These are phyloP conservation scores for Phylloporus scabripes DNA, from an alignment of 768 basidiomycete genomes.

Conservation along the genomic window DNA sequence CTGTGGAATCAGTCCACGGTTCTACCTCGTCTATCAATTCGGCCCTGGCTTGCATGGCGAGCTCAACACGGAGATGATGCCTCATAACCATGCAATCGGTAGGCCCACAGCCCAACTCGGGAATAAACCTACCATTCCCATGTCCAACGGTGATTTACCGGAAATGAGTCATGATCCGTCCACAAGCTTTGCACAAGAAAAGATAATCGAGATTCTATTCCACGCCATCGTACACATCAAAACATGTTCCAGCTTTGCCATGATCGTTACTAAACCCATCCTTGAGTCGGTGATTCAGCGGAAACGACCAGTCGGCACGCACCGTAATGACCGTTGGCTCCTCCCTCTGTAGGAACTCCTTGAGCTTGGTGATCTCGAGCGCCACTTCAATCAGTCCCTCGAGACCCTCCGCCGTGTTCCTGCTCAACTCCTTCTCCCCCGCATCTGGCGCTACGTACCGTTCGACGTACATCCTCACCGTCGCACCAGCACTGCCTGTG, in stretches of 20 bases:
- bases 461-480: slow-evolving; percentile 94
- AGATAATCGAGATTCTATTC: slow-evolving; percentile 11
- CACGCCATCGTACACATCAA: slow-evolving; percentile 14
- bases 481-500: slow-evolving; percentile 94
- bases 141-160: neutral
- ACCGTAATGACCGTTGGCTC: slow-evolving; percentile 97
- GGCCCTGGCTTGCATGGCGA: neutral
- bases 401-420: slow-evolving; percentile 82
- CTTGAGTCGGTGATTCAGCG: slow-evolving; percentile 5
- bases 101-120: neutral
- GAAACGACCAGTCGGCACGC: slow-evolving; percentile 23
- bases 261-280: slow-evolving; percentile 14
- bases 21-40: neutral
- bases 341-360: slow-evolving; percentile 78
- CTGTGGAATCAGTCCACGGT: neutral
- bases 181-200: neutral
- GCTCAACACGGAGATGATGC: neutral
- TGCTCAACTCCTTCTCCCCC: slow-evolving; percentile 62
- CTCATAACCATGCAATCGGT: neutral
- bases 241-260: neutral
- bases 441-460: slow-evolving; percentile 73
- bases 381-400: slow-evolving; percentile 97
- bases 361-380: slow-evolving; percentile 75
- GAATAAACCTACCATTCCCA: neutral
- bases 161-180: slow-evolving; percentile 6